Conservation (phyloP, 2,329 filamentous ascomycete species). For the Bipolaris zeicola region DNA sequence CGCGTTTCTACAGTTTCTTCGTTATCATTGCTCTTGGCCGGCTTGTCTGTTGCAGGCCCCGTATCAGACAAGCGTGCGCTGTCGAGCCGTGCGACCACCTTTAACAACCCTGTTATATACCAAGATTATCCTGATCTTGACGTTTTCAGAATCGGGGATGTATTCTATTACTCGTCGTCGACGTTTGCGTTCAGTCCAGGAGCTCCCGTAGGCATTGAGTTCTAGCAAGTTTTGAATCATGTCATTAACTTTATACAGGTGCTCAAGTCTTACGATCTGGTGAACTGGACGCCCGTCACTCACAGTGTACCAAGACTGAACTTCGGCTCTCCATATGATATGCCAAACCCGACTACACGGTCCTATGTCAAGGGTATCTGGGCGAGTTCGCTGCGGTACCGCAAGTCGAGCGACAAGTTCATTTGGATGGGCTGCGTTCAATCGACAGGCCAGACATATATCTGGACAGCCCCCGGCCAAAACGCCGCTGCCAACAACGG, state of each 20-base stretch:
- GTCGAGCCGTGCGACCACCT: slow-evolving; percentile 30
- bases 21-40: background rate
- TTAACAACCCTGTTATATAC: slow-evolving; percentile 61
- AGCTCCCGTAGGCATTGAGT: slow-evolving; percentile 48
- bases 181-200: slow-evolving; percentile 64
- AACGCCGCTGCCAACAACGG: slow-evolving; percentile 46
- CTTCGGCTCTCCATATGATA: slow-evolving; percentile 54
- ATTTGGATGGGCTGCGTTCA: slow-evolving; percentile 66
- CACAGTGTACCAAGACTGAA: slow-evolving; percentile 49
- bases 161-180: slow-evolving; percentile 62
- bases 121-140: slow-evolving; percentile 63
- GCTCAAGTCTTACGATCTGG: slow-evolving; percentile 61
- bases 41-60: slow-evolving; percentile 2
- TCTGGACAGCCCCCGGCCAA: slow-evolving; percentile 57
- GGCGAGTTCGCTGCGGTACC: slow-evolving; percentile 61
- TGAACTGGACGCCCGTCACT: slow-evolving; percentile 55
- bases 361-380: slow-evolving; percentile 63
- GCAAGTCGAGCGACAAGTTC: slow-evolving; percentile 55
- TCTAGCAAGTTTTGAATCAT: too few relatives aligned
- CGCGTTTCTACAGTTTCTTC: slow-evolving; percentile 2
- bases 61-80: slow-evolving; percentile 1
- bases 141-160: slow-evolving; percentile 57
- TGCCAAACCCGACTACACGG: slow-evolving; percentile 47
- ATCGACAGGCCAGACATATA: slow-evolving; percentile 55
- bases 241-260: slow-evolving; percentile 32